These are phyloP conservation scores for Nicotiana paniculata DNA, from an alignment of 257 asterid genomes.

Conservation along the genomic window DNA sequence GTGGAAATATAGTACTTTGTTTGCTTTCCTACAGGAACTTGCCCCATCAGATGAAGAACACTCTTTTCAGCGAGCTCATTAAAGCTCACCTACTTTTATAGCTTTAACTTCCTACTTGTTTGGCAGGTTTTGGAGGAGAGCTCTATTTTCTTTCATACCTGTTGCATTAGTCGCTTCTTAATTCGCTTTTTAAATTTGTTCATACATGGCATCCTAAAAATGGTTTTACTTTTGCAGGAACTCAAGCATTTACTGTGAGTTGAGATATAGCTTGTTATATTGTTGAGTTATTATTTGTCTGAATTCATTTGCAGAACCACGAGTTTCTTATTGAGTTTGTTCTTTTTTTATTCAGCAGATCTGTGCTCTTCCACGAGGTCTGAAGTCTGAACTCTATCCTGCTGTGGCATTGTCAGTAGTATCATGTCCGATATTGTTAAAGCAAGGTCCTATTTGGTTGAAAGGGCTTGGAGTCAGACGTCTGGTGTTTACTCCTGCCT, in stretches of 20 bases:
- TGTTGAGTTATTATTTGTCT: conserved; percentile 13
- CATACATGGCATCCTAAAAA: conserved; percentile 23
- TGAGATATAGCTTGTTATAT: conserved; percentile 26
- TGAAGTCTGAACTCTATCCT: background rate
- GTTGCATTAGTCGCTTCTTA: conserved; percentile 5
- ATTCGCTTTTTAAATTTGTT: conserved; percentile 9
- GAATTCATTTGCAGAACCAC: background rate
- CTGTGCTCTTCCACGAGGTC: background rate
- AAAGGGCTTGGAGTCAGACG: background rate
- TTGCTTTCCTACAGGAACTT: conserved; percentile 6
- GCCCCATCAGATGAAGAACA: conserved; percentile 15
- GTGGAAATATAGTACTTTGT: background rate
- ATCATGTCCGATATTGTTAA: background rate
- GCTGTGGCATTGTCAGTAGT: background rate
- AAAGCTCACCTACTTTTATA: conserved; percentile 14
- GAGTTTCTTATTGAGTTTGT: conserved; percentile 13
- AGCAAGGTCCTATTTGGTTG: background rate
- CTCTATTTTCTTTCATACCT: conserved; percentile 3
- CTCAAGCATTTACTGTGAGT: conserved; percentile 35
- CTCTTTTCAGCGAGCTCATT: conserved; percentile 16
- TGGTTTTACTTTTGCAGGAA: conserved; percentile 61
- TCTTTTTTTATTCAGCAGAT: background rate
- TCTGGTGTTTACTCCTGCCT: background rate
- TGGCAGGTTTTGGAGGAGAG: conserved; percentile 38
- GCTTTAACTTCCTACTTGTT: conserved; percentile 12